Base-by-base conservation (phyloP, 495 filamentous ascomycete species). In the Choiromyces venosus region DNA sequence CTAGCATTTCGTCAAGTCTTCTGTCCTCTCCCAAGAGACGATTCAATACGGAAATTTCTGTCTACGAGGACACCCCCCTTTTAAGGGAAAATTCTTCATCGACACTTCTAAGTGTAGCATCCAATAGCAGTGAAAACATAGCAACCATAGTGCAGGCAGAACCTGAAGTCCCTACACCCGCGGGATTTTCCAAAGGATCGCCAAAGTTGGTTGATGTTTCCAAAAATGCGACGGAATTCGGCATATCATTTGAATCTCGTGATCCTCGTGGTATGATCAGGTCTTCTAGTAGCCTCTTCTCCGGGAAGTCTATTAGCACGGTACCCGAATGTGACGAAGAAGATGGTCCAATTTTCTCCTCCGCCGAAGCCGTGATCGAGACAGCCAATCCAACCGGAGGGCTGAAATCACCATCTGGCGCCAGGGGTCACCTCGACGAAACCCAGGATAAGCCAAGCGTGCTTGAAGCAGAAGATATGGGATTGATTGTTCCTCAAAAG, bases 141-240 rank as follows among this genome's bases (percentile, higher is more conserved):
- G 36, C 74, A 4, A 74, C 65, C 8, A 37, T 69, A 0, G 72
- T 39, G 1, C 16, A 14, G 25, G 52, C 52, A 14, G 52, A 61
- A 33, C 12, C 4, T 33, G 25, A 33, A 33, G 4, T 29, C 25
- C 52, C 16, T 18, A 61, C 52, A 16, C 29, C 25, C 29, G 25
- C 10, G 25, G 52, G 52, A 18, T 61, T 61, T 4, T 61, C 52
- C 25, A 61, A 61, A 18, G 46, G 74, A 66, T 40, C 12, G 10
- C 73, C 74, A 52, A 76, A 39, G 36, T 29, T 77, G 10, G 65
- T 77, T 18, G 37, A 76, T 18, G 66, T 76, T 18, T 21, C 37
- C 14, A 76, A 56, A 25, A 68, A 76, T 66, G 14, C 35, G 9
- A 61, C 14, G 52, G 25, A 61, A 61, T 33, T 33, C 25, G 52